phyloP scores from a whole-genome alignment of 148 eudicot genomes.

The Arbutus unedo region DNA sequence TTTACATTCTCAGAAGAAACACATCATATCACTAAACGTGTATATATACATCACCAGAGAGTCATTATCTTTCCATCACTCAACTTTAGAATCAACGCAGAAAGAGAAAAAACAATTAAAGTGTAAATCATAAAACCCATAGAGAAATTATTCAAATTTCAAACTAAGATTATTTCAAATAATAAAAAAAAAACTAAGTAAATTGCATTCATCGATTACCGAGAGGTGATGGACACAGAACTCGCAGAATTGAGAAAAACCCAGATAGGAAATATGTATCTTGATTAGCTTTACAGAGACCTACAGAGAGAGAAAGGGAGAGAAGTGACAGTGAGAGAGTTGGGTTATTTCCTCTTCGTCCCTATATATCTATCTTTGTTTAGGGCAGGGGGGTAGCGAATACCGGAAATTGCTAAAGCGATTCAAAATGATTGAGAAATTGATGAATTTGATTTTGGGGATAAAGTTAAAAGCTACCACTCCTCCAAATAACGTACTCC shows the following conservation, averaged over 20 bases:
- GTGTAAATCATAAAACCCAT: neutral
- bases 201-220: neutral
- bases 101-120: neutral
- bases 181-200: neutral
- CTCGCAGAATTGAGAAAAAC: neutral
- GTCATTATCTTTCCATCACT: neutral
- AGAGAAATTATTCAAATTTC: conserved; percentile 5
- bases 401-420: neutral
- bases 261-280: conserved; percentile 4
- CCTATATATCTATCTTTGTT: neutral
- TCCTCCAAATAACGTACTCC: neutral
- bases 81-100: neutral
- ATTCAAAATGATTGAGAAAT: neutral
- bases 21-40: neutral
- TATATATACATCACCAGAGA: neutral
- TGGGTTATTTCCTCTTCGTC: neutral
- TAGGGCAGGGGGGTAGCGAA: neutral
- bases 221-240: neutral
- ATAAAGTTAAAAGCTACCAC: neutral
- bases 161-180: neutral
- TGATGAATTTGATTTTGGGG: neutral
- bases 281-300: neutral
- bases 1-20: conserved; percentile 2
- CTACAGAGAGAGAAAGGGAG: conserved; percentile 6
- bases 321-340: neutral